Evolutionary conservation across 140 eudicot genomes (phyloP).

Genomic region (Oenanthe javanica): DNA sequence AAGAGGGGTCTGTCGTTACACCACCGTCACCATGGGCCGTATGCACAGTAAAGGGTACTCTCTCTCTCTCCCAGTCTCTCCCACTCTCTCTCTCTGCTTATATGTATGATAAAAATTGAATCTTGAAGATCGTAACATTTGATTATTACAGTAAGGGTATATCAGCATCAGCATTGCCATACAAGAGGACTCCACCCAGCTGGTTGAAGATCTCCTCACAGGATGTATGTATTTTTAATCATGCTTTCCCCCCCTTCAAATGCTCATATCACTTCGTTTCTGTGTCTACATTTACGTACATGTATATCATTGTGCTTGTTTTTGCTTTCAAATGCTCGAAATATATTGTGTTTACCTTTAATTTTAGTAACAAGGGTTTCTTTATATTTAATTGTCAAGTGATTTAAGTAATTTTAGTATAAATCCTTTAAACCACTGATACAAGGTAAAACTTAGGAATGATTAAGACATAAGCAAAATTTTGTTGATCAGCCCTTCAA

Average conservation of each 20-base stretch:
- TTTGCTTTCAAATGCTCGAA: neutral
- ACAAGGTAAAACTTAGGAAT: neutral
- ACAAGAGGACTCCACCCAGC: slow-evolving; percentile 19
- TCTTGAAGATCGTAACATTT: neutral
- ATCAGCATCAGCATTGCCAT: slow-evolving; percentile 15
- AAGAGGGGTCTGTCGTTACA: neutral
- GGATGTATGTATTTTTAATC: neutral
- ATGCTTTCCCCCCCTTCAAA: neutral
- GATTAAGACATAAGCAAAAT: neutral
- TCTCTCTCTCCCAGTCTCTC: neutral
- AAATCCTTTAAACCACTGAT: neutral
- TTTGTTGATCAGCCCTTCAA: neutral
- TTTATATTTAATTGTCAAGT: neutral
- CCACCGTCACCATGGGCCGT: slow-evolving; percentile 17
- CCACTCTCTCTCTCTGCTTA: neutral
- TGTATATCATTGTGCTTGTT: neutral
- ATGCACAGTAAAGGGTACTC: slow-evolving; percentile 18
- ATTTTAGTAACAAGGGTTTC: neutral
- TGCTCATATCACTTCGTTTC: too few relatives aligned
- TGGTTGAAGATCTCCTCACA: slow-evolving; percentile 17
- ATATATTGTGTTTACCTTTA: neutral
- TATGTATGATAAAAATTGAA: neutral
- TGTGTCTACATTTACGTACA: neutral
- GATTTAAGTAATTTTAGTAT: neutral
- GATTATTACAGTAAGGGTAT: slow-evolving; percentile 15